Evolutionary conservation across 352 stramenopile genomes (phyloP).

Genomic region (Pythium phragmitis): DNA sequence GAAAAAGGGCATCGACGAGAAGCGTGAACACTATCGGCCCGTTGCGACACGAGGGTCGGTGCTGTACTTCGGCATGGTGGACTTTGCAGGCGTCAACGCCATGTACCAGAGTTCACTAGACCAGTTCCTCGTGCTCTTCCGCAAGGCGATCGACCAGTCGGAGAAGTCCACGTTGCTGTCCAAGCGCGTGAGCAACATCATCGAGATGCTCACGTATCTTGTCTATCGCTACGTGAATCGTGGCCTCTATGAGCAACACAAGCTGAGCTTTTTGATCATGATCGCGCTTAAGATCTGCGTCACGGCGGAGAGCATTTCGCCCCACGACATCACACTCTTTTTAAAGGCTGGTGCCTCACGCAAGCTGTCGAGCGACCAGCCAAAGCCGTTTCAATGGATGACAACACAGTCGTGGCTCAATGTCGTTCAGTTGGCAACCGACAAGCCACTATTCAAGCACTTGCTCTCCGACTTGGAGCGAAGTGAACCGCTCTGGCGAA

Average conservation of each 20-base stretch:
- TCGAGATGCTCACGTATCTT: conserved; percentile 85
- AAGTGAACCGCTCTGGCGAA: conserved; percentile 63
- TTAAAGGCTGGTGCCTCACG: conserved; percentile 68
- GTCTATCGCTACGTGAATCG: conserved; percentile 77
- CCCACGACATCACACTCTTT: conserved; percentile 64
- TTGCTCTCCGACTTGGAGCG: conserved; percentile 65
- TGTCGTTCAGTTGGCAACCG: conserved; percentile 58
- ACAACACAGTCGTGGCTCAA: conserved; percentile 66
- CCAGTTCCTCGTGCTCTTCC: conserved; percentile 89
- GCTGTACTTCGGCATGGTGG: conserved; percentile 90
- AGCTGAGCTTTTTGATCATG: conserved; percentile 74
- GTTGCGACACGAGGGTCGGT: conserved; percentile 85
- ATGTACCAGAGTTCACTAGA: conserved; percentile 92
- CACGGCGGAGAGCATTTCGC: conserved; percentile 49
- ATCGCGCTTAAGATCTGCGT: conserved; percentile 77
- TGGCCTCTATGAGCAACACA: conserved; percentile 74
- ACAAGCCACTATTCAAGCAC: conserved; percentile 66
- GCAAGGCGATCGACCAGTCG: conserved; percentile 76
- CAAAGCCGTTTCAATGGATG: conserved; percentile 77
- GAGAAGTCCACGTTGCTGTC: conserved; percentile 75
- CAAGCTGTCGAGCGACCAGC: conserved; percentile 61
- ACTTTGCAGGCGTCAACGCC: conserved; percentile 83
- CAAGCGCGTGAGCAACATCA: conserved; percentile 87
- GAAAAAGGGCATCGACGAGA: conserved; percentile 88
- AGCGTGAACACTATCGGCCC: conserved; percentile 89